A percentile compares a stretch with the other conserved stretches of the same genome.
These are phyloP conservation scores for Leccinum ochraceum DNA, from an alignment of 768 basidiomycete genomes.

Conservation along the genomic window DNA sequence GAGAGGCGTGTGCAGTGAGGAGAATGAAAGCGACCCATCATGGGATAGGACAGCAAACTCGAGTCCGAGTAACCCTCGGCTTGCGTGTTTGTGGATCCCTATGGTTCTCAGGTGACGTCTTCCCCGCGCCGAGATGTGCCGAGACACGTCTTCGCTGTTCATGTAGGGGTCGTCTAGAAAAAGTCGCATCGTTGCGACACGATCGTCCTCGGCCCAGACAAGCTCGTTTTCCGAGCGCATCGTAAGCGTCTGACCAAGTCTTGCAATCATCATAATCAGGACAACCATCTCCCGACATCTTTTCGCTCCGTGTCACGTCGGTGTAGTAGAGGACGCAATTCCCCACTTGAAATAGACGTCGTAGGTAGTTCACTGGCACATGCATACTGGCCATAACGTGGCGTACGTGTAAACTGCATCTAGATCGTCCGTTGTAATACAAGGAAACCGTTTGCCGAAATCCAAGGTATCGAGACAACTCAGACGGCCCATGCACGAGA, in stretches of 20 bases:
- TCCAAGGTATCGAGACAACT: not conserved
- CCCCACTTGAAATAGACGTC: not conserved
- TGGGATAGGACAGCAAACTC: too few species aligned
- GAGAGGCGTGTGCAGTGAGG: not conserved
- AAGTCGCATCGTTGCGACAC: not conserved
- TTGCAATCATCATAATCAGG: not conserved
- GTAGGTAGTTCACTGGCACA: too few species aligned
- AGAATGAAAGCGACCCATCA: not conserved
- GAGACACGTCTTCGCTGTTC: too few species aligned
- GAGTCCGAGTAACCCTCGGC: too few species aligned
- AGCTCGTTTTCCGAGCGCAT: not conserved
- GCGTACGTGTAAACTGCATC: not conserved
- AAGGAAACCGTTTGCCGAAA: not conserved
- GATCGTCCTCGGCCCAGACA: not conserved
- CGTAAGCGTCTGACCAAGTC: not conserved
- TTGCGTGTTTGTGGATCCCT: too few species aligned
- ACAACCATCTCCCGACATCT: not conserved
- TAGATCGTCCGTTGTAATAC: not conserved
- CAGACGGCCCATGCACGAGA: not conserved
- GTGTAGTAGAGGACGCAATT: not conserved
- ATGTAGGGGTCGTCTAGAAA: not conserved
- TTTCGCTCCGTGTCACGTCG: not conserved
- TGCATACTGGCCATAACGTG: not conserved
- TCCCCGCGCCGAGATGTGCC: not conserved
- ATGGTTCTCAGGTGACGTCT: not conserved